Evolutionary conservation across 495 filamentous ascomycete species (phyloP), one percentile per base, ranked within the genome.

Genomic region (Neurospora sp.): DNA sequence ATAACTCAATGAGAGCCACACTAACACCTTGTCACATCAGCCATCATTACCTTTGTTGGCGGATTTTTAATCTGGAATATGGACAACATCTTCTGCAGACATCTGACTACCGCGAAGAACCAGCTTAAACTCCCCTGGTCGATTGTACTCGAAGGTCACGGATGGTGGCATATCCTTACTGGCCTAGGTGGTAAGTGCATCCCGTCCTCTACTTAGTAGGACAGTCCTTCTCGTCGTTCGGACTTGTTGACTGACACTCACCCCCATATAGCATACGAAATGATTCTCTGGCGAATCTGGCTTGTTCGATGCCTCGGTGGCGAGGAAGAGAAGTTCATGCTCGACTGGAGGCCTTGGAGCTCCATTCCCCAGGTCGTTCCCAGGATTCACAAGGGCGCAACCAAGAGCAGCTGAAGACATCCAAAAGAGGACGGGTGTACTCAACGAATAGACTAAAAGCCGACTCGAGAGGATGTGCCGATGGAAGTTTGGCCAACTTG

Each of bases 41-140:
- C 96, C 0, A 83, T 98, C 38, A 82, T 83, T 40, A 88, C 93
- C 77, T 98, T 98, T 81, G 80, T 97, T 14, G 88, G 89, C 0
- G 96, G 94, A 0, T 98, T 97, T 82, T 85, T 84, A 5, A 88
- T 99, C 69, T 99, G 96, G 96, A 91, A 86, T 72, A 76, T 98
- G 76, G 96, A 99, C 77, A 97, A 93, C 73, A 79, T 85, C 70
- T 97, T 90, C 78, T 99, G 96, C 80, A 84, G 85, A 37, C 86
- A 83, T n/a, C 83, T 98, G 70, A 87, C 91, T 11, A 76, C 72
- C 14, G 94, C 91, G 89, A 89, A 94, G 74, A 89, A 90, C 72
- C 79, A 87, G 70, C 82, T 98, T 44, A 90, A 91, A 27, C 83
- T 98, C 54, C 96, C 96, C 0, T 99, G 96, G 96, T 93, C 95